phyloP scores from a whole-genome alignment of 805 yeast genomes.

The Pichia paraexigua region DNA sequence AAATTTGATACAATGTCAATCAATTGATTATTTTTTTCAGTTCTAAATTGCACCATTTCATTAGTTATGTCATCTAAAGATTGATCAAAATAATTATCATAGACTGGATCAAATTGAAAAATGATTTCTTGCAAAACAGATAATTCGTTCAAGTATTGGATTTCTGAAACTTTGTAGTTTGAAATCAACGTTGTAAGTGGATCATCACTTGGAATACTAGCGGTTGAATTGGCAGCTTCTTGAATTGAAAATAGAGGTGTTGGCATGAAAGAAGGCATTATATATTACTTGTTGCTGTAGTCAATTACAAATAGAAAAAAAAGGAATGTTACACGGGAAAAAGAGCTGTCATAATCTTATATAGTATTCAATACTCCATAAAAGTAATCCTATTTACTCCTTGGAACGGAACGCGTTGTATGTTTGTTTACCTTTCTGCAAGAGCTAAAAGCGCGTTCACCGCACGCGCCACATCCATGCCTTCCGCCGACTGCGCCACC shows the following conservation, averaged over 20 bases:
- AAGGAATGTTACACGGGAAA: neutral
- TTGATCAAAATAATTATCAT: conserved; percentile 24
- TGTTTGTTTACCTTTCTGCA: neutral
- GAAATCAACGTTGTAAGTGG: conserved; percentile 1
- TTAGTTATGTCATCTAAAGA: conserved; percentile 20
- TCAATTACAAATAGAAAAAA: neutral
- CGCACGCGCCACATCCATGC: neutral
- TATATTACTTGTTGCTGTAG: neutral
- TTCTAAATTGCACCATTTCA: conserved; percentile 16
- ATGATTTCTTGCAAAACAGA: conserved; percentile 15
- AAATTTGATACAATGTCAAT: conserved; percentile 12
- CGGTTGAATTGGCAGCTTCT: conserved; percentile 12
- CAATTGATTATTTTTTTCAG: conserved; percentile 15
- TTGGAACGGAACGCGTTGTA: neutral
- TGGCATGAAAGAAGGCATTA: conserved; percentile 11
- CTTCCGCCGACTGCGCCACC: neutral
- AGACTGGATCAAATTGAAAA: conserved; percentile 22
- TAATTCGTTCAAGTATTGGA: conserved; percentile 16
- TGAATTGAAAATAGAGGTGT: conserved; percentile 19
- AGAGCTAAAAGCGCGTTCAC: neutral
- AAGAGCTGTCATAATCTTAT: neutral
- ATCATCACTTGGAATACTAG: conserved; percentile 3
- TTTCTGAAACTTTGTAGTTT: conserved; percentile 16
- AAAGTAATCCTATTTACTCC: neutral
- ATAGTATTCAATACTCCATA: no score